Evolutionary conservation across 2,329 filamentous ascomycete genomes (phyloP).

Genomic region (Aspergillus intermedius): DNA sequence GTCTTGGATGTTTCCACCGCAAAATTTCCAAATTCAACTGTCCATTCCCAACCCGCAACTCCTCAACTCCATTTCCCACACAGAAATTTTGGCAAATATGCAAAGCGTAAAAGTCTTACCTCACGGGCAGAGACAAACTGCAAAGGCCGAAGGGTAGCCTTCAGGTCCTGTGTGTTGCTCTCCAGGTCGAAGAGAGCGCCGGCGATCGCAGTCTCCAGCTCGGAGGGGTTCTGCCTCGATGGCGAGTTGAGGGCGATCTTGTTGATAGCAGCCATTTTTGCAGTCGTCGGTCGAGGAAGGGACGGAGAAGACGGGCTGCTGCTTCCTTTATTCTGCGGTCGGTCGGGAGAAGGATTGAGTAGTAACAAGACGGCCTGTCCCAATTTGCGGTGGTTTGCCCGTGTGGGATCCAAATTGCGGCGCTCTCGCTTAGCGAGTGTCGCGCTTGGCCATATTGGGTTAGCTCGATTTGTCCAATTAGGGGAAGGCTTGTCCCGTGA

Average conservation of each 20-base stretch:
- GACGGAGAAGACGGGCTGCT: slow-evolving; percentile 27
- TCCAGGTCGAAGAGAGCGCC: slow-evolving; percentile 97
- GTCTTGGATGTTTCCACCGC: too few species aligned
- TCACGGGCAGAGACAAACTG: slow-evolving; percentile 98
- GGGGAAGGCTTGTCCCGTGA: slow-evolving; percentile 26
- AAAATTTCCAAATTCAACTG: not conserved
- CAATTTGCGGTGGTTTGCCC: slow-evolving; percentile 11
- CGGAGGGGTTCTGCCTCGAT: slow-evolving; percentile 89
- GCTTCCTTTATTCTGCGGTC: slow-evolving; percentile 26
- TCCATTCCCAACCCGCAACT: not conserved
- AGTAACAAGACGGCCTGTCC: too few species aligned
- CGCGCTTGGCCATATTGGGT: slow-evolving; percentile 13
- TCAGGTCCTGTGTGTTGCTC: slow-evolving; percentile 98
- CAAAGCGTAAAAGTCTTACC: slow-evolving; percentile 60
- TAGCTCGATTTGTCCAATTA: slow-evolving; percentile 15
- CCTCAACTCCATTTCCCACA: slow-evolving; percentile 50
- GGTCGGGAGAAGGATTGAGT: slow-evolving; percentile 13
- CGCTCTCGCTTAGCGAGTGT: slow-evolving; percentile 26
- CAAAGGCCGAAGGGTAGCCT: slow-evolving; percentile 89
- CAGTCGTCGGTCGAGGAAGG: slow-evolving; percentile 34
- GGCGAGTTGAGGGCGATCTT: slow-evolving; percentile 98
- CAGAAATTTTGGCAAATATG: slow-evolving; percentile 40
- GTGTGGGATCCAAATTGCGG: slow-evolving; percentile 24
- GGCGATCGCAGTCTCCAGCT: slow-evolving; percentile 96
- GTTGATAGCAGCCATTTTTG: slow-evolving; percentile 74